Base-by-base conservation (phyloP, 441 rosid species). In the Aquilaria agallochum region DNA sequence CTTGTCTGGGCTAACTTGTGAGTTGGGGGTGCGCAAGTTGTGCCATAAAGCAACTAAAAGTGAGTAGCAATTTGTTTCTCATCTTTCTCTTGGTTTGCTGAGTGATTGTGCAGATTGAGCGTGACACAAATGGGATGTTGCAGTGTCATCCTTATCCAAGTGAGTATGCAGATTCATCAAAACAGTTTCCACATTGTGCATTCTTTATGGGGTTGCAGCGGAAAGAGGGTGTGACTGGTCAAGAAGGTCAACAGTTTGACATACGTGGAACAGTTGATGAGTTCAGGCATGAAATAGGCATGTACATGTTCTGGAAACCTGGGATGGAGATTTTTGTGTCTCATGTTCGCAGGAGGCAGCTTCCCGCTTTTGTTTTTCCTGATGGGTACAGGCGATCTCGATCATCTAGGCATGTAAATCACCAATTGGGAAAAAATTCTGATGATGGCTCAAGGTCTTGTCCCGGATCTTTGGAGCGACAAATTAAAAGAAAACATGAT, bases 131-230 rank as follows among this genome's bases (percentile, higher is more conserved):
- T 64, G 90, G 94, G 59, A 83, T 76, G 87, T 63, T 87, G 80
- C 87, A 80, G 74, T 87, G 94, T 54, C 94, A 84, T 78, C 94
- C 94, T 64, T 80, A 78, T 66, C 87, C 94, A 58, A 77, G 78
- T 49, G 90, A 83, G 62, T 80, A 79, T 66, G 65, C 69, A 32
- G 88, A 84, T 61, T 27, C 72, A 1, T 76, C 88, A 36, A 83
- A 77, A 80, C 84, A 73, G 73, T 72, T 78, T 70, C 68, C 78
- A 30, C 83, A 87, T 72, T 74, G 83, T 65, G 82, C 87, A 13
- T 83, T 82, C 64, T 87, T 87, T 78, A 81, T 87, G 90, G 90
- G 90, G 46, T 74, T 87, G 74, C 87, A 80, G 66, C 83, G 87
- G 82, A 83, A 84, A 68, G 88, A 80, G 69, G 88, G 83, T 50